Evolutionary conservation across 2,329 filamentous ascomycete genomes (phyloP), one percentile per base, ranked within the genome.

Genomic region (Penicillium griseofulvum): DNA sequence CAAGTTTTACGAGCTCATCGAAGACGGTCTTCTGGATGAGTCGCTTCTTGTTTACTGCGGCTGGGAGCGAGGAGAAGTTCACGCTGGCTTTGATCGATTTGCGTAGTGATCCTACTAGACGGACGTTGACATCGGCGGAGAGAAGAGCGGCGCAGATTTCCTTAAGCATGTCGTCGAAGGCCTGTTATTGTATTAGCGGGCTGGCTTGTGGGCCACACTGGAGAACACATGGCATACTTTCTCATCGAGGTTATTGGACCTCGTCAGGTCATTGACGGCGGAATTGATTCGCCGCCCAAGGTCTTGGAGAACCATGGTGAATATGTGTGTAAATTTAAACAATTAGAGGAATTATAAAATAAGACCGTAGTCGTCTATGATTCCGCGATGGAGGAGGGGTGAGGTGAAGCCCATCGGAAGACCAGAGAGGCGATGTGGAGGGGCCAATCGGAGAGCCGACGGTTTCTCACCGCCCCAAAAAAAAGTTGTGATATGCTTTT

Each of bases 11-110:
- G 49, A 99, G 86, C 74, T 97, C 91, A 71, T 99, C 93, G 74
- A 96, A 99, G 65, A 99, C 94, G 63, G 94, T 85, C 76, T 97
- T 97, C 71, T 99, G 94, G 70, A 99, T 97, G 57, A 99, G 80
- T 64, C 93, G 90, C 79, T 97, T 97, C 84, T 97, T 99, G 81
- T 97, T 99, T 62, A 95, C 91, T 63, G 89, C 89, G 28, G 91
- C 85, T 4, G 91, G 89, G 16, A 97, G 83, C 59, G 96, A 91
- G 73, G 94, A 91, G 79, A 99, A 96, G 78, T 97, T 96, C 76
- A 99, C 94, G 31, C 87, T 84, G 56, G 83, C 78, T 72, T 91
- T 91, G 72, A 99, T 97, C 33, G 92, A 95, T 75, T 95, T 96
- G 65, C 93, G 91, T 45, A 99, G 86, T 66, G 88, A 87, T 69